phyloP scores from a whole-genome alignment of 257 asterid genomes.

The Penstemon barbatus region DNA sequence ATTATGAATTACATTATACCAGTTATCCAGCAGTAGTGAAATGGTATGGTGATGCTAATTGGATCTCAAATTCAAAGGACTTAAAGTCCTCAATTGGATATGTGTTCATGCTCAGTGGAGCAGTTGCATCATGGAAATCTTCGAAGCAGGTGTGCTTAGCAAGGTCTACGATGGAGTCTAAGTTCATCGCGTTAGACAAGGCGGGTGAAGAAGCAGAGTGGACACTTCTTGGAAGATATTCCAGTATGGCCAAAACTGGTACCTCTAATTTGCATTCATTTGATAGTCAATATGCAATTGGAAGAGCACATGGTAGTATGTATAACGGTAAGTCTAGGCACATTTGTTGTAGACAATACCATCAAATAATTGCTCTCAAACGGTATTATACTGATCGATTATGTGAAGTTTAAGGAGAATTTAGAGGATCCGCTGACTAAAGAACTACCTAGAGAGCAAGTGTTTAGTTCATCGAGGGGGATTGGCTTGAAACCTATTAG shows the following conservation, averaged over 20 bases:
- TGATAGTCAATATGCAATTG: background rate
- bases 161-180: too few relatives aligned
- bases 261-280: background rate
- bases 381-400: background rate
- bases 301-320: background rate
- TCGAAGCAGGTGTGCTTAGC: too few relatives aligned
- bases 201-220: too few relatives aligned
- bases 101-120: too few relatives aligned
- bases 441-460: background rate
- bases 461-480: background rate
- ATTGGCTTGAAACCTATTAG: background rate
- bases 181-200: too few relatives aligned
- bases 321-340: background rate
- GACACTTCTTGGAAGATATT: too few relatives aligned
- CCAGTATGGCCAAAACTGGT: background rate
- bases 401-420: background rate
- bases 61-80: too few relatives aligned
- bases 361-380: background rate
- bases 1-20: too few relatives aligned
- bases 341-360: background rate
- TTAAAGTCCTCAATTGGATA: too few relatives aligned
- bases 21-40: too few relatives aligned
- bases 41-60: too few relatives aligned
- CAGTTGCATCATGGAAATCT: too few relatives aligned
- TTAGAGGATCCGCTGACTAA: background rate